Evolutionary conservation across 2,329 filamentous ascomycete genomes (phyloP), one percentile per base, ranked within the genome.

Genomic region (Diplodia seriata): DNA sequence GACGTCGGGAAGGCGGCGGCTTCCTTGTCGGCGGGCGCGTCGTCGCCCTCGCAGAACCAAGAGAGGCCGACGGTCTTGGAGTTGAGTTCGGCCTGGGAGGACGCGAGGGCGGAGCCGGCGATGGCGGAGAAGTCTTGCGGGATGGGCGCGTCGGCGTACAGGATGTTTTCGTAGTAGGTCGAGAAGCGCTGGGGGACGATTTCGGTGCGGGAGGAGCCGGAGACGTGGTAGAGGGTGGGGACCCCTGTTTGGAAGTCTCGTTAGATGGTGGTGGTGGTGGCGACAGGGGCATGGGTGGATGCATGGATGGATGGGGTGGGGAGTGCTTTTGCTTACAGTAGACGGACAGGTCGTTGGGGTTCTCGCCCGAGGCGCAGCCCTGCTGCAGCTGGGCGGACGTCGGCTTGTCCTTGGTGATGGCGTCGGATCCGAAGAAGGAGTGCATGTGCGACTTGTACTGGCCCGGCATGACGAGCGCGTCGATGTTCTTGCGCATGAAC

Each of bases 401-500:
- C 9, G 75, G 79, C 14, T 79, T 79, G 68, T 75, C 75, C 33
- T 74, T 75, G 14, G 79, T 81, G 18, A 83, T 75, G 54, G 76
- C 77, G 68, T 83, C 81, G 5, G 80, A 81, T 64, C 81, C 81
- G 69, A 80, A 82, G 74, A 83, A 82, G 6, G 80, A 80, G 72
- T 83, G 81, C 66, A 83, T 72, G 71, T 83, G 81, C 4, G 77
- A 79, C 59, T 77, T 78, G 71, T 80, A 81, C 38, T 75, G 66
- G 4, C 80, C 80, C 0, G 81, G 81, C 56, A 78, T 75, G 50
- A 82, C 79, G 47, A 82, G 79, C 1, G 81, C 79, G 64, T 83
- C 81, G 68, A 83, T 79, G 73, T 82, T 82, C 71, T 82, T 83
- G 66, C 74, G 70, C 79, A 82, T 82, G 70, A 81, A 82, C n/a